Conservation (phyloP, 2,329 filamentous ascomycete species). For the Clarireedia monteithiana region DNA sequence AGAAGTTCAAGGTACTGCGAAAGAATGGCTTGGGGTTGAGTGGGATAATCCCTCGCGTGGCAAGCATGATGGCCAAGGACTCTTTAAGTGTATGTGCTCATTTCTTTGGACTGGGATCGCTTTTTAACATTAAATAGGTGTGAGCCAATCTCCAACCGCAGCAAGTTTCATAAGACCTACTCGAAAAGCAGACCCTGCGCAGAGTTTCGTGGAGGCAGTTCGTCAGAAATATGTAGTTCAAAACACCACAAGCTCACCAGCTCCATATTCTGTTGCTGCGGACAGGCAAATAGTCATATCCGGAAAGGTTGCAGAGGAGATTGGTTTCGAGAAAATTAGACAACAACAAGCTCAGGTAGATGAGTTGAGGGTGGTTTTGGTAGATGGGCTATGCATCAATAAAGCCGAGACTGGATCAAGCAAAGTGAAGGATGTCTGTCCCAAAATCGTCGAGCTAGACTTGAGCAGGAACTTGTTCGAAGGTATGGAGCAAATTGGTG, state of each 20-base stretch:
- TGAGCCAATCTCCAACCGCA: conserved; percentile 55
- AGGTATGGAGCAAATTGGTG: conserved; percentile 54
- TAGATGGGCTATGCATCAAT: conserved; percentile 66
- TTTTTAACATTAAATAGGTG: conserved; percentile 35
- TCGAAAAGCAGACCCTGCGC: conserved; percentile 57
- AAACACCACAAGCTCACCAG: conserved; percentile 12
- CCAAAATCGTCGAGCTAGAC: conserved; percentile 70
- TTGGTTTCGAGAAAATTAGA: conserved; percentile 91
- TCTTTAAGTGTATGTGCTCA: conserved; percentile 65
- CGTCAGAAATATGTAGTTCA: conserved; percentile 64
- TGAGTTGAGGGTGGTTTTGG: conserved; percentile 71
- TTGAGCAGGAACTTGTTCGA: conserved; percentile 78
- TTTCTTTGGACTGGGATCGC: neutral
- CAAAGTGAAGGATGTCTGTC: conserved; percentile 45
- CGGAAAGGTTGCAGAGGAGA: conserved; percentile 81
- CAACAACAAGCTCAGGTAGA: conserved; percentile 68
- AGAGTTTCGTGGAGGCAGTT: conserved; percentile 72
- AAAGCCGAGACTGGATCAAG: conserved; percentile 29
- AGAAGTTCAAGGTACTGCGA: conserved; percentile 57
- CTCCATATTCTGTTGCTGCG: conserved; percentile 22
- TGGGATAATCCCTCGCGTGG: conserved; percentile 86
- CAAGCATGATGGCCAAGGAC: conserved; percentile 82
- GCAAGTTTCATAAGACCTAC: conserved; percentile 83
- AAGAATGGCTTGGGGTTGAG: conserved; percentile 84
- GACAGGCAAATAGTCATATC: conserved; percentile 57